Percentiles rank a stretch among this genome's conserved stretches.
phyloP scores from a whole-genome alignment of 2,329 filamentous ascomycete species.

The Claviceps fusiformis region DNA sequence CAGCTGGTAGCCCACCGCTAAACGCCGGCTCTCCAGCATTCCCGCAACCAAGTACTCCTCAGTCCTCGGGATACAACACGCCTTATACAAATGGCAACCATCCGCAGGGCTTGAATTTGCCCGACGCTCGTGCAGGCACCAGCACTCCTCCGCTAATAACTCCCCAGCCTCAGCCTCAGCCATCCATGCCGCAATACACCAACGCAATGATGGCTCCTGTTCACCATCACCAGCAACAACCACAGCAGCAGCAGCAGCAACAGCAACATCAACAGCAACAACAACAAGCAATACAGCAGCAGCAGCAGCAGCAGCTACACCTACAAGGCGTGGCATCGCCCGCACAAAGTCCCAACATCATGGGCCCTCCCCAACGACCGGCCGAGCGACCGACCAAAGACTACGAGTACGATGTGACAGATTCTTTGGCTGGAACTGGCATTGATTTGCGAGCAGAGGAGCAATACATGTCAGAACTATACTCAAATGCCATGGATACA shows the following conservation, averaged over 20 bases:
- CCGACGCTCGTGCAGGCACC: slow-evolving; percentile 19
- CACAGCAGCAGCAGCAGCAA: background rate
- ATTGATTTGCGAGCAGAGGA: slow-evolving; percentile 82
- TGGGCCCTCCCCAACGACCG: slow-evolving; percentile 48
- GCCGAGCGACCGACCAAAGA: slow-evolving; percentile 49
- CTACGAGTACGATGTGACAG: slow-evolving; percentile 60
- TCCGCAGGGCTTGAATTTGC: slow-evolving; percentile 21
- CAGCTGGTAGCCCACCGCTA: slow-evolving; percentile 26
- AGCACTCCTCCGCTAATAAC: slow-evolving; percentile 18
- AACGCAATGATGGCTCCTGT: slow-evolving; percentile 18
- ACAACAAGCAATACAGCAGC: slow-evolving; percentile 5
- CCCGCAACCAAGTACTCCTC: slow-evolving; percentile 19
- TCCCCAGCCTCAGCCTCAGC: slow-evolving; percentile 17
- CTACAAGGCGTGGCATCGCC: slow-evolving; percentile 12
- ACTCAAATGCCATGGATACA: slow-evolving; percentile 35
- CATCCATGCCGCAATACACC: slow-evolving; percentile 15
- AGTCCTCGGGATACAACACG: slow-evolving; percentile 19
- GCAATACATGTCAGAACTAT: slow-evolving; percentile 59
- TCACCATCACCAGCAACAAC: slow-evolving; percentile 5
- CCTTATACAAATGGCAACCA: slow-evolving; percentile 26
- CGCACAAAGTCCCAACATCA: slow-evolving; percentile 21
- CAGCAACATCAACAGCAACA: background rate
- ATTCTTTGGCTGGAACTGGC: slow-evolving; percentile 71
- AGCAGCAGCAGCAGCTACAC: background rate
- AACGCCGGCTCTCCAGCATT: slow-evolving; percentile 23